These are phyloP conservation scores for Spathaspora arborariae DNA, from an alignment of 805 yeast genomes.

Conservation along the genomic window DNA sequence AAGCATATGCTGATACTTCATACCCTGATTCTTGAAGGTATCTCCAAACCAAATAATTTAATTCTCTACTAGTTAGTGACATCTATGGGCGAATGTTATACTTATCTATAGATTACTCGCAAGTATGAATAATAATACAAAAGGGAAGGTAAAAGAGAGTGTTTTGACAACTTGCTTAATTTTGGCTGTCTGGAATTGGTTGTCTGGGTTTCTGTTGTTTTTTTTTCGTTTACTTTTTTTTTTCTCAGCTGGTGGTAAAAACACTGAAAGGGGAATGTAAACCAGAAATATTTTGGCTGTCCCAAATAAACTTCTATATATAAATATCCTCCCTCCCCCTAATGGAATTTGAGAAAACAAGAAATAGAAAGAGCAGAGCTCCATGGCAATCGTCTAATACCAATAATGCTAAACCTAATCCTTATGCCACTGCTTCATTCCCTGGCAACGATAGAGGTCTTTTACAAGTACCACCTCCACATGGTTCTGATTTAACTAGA, in stretches of 20 bases:
- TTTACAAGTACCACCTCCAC: background rate
- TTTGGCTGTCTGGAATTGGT: background rate
- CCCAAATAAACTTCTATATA: no score
- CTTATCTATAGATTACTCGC: background rate
- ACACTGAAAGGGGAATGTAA: background rate
- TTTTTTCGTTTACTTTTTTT: background rate
- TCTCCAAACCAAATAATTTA: slow-evolving; percentile 90
- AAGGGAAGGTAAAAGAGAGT: background rate
- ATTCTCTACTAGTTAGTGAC: slow-evolving; percentile 80
- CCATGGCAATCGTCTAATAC: slow-evolving; percentile 32
- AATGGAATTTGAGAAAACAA: slow-evolving; percentile 30
- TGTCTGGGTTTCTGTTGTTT: background rate
- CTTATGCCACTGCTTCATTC: slow-evolving; percentile 1
- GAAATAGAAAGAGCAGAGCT: slow-evolving; percentile 40
- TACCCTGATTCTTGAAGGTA: slow-evolving; percentile 83
- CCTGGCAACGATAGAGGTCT: background rate
- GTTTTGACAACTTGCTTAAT: background rate
- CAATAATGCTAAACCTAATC: slow-evolving; percentile 6
- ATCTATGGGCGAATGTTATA: slow-evolving; percentile 26
- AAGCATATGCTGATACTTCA: slow-evolving; percentile 74
- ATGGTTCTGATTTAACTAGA: background rate
- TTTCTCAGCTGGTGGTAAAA: background rate
- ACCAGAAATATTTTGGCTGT: no score
- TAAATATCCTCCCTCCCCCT: background rate
- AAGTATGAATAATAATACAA: background rate